phyloP scores from a whole-genome alignment of 2,329 filamentous ascomycete species.

The Claviceps capensis region DNA sequence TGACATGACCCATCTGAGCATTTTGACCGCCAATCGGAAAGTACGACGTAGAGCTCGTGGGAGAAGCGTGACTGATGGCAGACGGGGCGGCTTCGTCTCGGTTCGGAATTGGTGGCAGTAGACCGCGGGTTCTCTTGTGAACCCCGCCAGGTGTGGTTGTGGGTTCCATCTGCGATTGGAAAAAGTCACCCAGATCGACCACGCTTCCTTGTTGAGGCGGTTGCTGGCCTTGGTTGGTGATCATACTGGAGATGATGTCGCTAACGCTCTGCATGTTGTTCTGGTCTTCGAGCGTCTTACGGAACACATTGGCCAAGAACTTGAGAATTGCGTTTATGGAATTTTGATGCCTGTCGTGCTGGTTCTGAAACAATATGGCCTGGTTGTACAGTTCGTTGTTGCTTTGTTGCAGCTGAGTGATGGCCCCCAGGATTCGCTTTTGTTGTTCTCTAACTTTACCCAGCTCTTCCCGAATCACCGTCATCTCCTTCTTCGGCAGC shows the following conservation, averaged over 20 bases:
- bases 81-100: slow-evolving; percentile 15
- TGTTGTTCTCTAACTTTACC: slow-evolving; percentile 76
- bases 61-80: slow-evolving; percentile 15
- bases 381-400: slow-evolving; percentile 82
- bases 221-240: slow-evolving; percentile 41
- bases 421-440: slow-evolving; percentile 68
- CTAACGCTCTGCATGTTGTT: slow-evolving; percentile 62
- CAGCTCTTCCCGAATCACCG: slow-evolving; percentile 66
- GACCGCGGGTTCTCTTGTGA: slow-evolving; percentile 37
- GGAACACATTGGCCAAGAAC: slow-evolving; percentile 92
- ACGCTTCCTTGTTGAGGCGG: slow-evolving; percentile 39
- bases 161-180: slow-evolving; percentile 31
- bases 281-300: slow-evolving; percentile 71
- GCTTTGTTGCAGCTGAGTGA: slow-evolving; percentile 67
- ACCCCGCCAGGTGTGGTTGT: slow-evolving; percentile 24
- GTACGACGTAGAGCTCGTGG: slow-evolving; percentile 16
- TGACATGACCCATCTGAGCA: slow-evolving; percentile 41
- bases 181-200: slow-evolving; percentile 47
- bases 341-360: slow-evolving; percentile 94
- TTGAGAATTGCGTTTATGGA: slow-evolving; percentile 98
- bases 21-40: slow-evolving; percentile 17
- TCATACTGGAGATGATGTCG: slow-evolving; percentile 68
- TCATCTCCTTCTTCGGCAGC: slow-evolving; percentile 58
- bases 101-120: slow-evolving; percentile 40
- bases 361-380: slow-evolving; percentile 74